A percentile compares a stretch with the other conserved stretches of the same genome.
Evolutionary conservation across 116 monocot genomes (phyloP).

Genomic region (Iris pallida): DNA sequence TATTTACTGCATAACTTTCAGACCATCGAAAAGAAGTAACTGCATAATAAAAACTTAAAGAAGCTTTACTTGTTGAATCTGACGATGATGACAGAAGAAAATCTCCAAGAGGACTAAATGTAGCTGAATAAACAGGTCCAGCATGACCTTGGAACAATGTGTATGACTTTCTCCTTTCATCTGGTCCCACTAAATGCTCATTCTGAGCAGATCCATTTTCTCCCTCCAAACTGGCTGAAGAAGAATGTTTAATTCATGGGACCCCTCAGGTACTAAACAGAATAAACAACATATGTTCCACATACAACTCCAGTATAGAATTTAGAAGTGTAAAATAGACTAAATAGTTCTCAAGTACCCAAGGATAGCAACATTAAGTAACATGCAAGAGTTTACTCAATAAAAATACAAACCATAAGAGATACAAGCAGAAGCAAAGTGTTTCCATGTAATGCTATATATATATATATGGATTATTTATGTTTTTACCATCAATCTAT

Average conservation of each 20-base stretch:
- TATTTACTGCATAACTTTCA: not conserved
- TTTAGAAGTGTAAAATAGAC: no score
- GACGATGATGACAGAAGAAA: conserved; percentile 94
- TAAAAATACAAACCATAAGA: no score
- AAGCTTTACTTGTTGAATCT: conserved; percentile 75
- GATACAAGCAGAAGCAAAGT: no score
- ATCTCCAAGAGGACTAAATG: conserved; percentile 86
- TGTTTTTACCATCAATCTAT: no score
- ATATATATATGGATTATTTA: no score
- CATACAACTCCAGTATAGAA: no score
- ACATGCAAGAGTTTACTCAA: no score
- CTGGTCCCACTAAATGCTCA: conserved; percentile 40
- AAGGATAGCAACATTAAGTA: no score
- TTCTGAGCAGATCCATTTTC: conserved; percentile 47
- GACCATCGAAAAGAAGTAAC: not conserved
- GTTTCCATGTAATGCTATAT: no score
- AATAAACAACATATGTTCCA: no score
- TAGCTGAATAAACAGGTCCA: conserved; percentile 86
- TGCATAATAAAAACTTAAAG: not conserved
- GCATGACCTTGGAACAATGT: conserved; percentile 81
- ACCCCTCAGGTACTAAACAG: not conserved
- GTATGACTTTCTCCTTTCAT: conserved; percentile 65
- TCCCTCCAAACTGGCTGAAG: conserved; percentile 53
- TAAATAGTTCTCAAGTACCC: no score
- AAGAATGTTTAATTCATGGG: not conserved